Conservation (phyloP, 176 grass and related monocot genomes). For the Aegilops bicornis region DNA sequence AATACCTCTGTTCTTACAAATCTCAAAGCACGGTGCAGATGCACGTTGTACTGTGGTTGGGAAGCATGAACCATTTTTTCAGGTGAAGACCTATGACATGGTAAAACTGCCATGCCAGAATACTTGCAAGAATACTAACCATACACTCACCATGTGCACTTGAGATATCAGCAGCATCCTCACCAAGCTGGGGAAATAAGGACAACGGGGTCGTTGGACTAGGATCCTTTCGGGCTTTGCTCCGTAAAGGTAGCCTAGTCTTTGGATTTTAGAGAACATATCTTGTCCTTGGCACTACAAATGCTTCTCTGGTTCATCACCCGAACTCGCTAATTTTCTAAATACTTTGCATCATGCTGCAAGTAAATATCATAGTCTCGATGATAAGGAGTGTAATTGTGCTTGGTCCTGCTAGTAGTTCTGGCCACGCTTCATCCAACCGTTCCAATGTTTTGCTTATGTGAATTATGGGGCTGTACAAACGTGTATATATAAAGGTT, state of each 20-base stretch:
- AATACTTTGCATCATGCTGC: not conserved
- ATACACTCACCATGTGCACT: not conserved
- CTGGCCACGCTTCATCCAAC: no score
- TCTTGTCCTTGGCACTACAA: not conserved
- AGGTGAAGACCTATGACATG: not conserved
- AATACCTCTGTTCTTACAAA: not conserved
- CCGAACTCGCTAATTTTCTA: not conserved
- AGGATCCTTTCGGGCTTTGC: not conserved
- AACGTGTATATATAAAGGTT: no score
- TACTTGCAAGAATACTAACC: not conserved
- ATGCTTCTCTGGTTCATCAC: not conserved
- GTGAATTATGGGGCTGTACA: no score
- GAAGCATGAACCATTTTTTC: not conserved
- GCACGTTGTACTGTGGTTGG: not conserved
- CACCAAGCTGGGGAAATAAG: no score
- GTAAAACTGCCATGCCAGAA: not conserved
- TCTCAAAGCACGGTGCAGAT: not conserved
- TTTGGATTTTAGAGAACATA: not conserved
- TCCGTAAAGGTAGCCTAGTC: not conserved
- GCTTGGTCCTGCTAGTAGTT: no score
- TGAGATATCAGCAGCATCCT: no score
- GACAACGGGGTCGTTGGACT: not conserved
- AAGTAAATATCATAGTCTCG: no score
- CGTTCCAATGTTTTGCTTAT: no score
- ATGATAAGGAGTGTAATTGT: no score